Base-by-base conservation (phyloP, 2,329 filamentous ascomycete genomes). In the Aspergillus fumigatus region DNA sequence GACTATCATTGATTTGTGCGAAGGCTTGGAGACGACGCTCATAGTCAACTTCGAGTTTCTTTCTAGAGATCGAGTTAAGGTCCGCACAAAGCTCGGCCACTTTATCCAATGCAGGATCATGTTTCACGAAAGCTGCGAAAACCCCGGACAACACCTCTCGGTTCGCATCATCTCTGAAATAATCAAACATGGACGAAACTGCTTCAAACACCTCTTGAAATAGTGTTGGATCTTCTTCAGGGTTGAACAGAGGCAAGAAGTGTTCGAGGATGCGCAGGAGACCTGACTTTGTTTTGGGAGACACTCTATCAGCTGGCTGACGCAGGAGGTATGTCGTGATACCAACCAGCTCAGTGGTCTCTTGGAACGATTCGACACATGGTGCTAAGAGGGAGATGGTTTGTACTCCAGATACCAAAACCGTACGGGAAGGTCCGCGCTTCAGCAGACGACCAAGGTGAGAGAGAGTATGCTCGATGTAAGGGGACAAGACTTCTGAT, bases 221-320 rank as follows among this genome's bases (percentile, higher is more conserved):
- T 17, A 93, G 75, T 25, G 81, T 79, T 5, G 74, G 66, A 50
- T 88, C 80, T 57, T 82, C 79, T 50, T 81, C 74, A 9, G 82
- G 74, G 55, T 84, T 77, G 59, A 84, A 85, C 1, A 89, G 77
- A 8, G 86, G 84, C 48, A 96, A 81, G 62, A 97, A 95, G 59
- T 88, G 85, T 68, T 94, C 86, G 19, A 97, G 76, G 52, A 96
- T 90, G 48, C 87, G 81, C 40, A 99, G 77, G 35, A 99, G 81
- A 21, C 87, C 85, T 6, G 88, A 85, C 77, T 97, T 97, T 7
- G 89, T 88, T 65, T 85, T 90, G 0, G 90, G 90, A 61, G 84
- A 92, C 35, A 97, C 91, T 53, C 88, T 83, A 59, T 89, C 86
- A 25, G 88, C 84, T n/a, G 93, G 92, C 66, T 96, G 92, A 60